Evolutionary conservation across 257 asterid genomes (phyloP), one percentile per base, ranked within the genome.

Genomic region (Voacanga thouarsii): DNA sequence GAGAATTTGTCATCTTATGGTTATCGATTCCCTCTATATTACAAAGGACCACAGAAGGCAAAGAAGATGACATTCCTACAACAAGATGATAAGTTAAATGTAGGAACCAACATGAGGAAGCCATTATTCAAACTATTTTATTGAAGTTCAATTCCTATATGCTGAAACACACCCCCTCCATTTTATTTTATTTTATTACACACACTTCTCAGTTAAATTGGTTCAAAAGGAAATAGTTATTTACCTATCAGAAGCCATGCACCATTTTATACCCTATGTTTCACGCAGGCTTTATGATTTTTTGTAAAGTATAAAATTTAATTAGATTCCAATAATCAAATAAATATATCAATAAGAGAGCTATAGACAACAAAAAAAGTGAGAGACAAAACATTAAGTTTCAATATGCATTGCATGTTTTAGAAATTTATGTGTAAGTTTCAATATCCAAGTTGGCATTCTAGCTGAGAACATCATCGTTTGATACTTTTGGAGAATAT

Each of bases 211-310:
- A 77, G 45, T 60, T 75, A 80, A 67, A 76, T 56, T 47, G 67
- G 51, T 76, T 65, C 64, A 72, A 63, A 77, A 63, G 45, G 63
- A 79, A 73, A 64, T 69, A 75, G 28, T 45, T 50, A 57, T 73
- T 86, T 87, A 96, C 99, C 97, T 93, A 77, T 84, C 97, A 57
- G 93, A 85, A 82, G 84, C 84, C 79, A 80, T 76, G 57, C 80
- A 89, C 74, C 83, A 75, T 80, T 78, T 78, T 83, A 77, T 72
- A 66, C 86, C 89, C 79, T 82, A 85, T 75, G 75, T 85, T 66
- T 80, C 87, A 84, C 61, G 89, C 98, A 96, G 77, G 88, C 85
- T 76, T 78, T 89, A 70, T 96, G 99, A 88, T 96, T 98, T 96
- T 92, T 87, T 83, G 76, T 71, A 80, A 84, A 76, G 76, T 76